phyloP scores from a whole-genome alignment of 2,329 filamentous ascomycete species.

The Fusarium odoratissimum region DNA sequence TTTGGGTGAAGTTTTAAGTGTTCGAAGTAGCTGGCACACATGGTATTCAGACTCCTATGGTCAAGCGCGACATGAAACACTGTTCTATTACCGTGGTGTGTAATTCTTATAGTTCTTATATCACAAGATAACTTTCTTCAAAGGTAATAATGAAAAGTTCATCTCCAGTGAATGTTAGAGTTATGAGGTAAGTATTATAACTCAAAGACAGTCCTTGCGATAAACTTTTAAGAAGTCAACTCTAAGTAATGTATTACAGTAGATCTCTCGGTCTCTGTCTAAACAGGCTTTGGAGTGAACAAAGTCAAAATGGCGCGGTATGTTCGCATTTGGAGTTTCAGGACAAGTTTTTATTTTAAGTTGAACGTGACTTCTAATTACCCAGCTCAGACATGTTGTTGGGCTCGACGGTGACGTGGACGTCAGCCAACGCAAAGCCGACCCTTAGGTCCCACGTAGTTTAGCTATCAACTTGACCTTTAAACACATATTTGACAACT shows the following conservation, averaged over 20 bases:
- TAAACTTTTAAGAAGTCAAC: not conserved
- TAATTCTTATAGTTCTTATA: accelerated
- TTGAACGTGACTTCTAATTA: too few species aligned
- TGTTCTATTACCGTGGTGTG: accelerated
- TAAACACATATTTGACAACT: too few species aligned
- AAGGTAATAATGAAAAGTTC: accelerated
- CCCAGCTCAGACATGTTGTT: too few species aligned
- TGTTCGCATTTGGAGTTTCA: accelerated
- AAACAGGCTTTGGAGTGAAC: not conserved
- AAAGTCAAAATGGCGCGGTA: not conserved
- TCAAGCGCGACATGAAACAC: accelerated
- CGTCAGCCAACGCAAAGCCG: too few species aligned
- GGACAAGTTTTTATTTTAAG: accelerated
- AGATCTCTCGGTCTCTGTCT: too few species aligned
- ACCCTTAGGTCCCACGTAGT: too few species aligned
- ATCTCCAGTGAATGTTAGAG: accelerated
- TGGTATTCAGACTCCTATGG: not conserved
- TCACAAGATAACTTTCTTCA: accelerated
- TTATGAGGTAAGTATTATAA: too few species aligned
- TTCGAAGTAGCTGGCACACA: accelerated
- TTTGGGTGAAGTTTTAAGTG: accelerated
- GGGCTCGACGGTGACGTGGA: too few species aligned
- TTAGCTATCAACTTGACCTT: too few species aligned
- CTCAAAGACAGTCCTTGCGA: accelerated
- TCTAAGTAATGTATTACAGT: not conserved